Evolutionary conservation across 352 stramenopile genomes (phyloP), one percentile per base, ranked within the genome.

Genomic region (Phytophthora pseudosyringae): DNA sequence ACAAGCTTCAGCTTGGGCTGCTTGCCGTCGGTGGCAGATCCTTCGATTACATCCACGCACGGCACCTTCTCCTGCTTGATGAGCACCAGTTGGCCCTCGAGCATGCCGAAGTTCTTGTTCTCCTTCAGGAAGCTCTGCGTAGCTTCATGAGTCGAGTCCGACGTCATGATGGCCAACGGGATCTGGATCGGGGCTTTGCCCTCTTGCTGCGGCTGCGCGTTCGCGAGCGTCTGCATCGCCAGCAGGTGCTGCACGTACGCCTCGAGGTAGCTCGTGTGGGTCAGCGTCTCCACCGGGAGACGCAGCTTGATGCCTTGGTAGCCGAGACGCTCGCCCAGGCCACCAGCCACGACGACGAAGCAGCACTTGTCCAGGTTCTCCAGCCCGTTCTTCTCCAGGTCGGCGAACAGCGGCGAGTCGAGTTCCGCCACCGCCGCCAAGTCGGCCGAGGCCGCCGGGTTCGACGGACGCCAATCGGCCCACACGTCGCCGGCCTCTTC

Each of bases 31-130:
- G 36, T 44, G 0, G 33, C 57, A 43, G 60, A 70, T 25, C 48
- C 60, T 29, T 73, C 64, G 9, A 78, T 65, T 15, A 82, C 66
- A 26, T 89, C 69, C n/a, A 91, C 52, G 50, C 83, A 91, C 32
- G 97, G 86, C 32, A 99, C 98, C 62, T 98, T 98, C 56, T 99
- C 97, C 75, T 99, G 98, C 69, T 98, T 99, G 40, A 99, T 91
- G 61, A 99, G 89, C 16, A 83, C 92, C 15, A 99, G 75, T 68
- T 99, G 93, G 7, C 78, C 82, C 5, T 87, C 59, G 1, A 87
- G 75, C 81, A 99, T 92, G n/a, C 97, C 97, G 72, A 99, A 99
- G 72, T 97, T 93, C 46, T 89, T 71, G 67, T 99, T 89, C 26
- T 93, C 72, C 32, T 88, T 57, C 3, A 99, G 82, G 52, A 99